Evolutionary conservation across 1,139 yeast species (phyloP).

Genomic region (Kluyveromyces sp.): DNA sequence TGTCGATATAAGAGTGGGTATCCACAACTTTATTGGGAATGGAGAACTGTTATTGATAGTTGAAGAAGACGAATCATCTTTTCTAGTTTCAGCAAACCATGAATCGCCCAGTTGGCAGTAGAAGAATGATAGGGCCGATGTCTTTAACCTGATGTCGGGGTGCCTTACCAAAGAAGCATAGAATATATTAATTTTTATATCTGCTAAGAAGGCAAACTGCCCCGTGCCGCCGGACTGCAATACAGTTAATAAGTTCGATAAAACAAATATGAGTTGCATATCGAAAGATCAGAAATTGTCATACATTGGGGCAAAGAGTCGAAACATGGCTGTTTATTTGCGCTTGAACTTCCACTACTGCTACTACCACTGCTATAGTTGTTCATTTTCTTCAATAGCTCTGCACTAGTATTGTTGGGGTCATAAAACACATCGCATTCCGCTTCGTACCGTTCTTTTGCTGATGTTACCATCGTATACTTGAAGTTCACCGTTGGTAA

Average conservation of each 20-base stretch:
- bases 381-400: background rate
- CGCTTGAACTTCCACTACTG: background rate
- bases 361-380: too few relatives aligned
- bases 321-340: background rate
- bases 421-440: constrained; percentile 1
- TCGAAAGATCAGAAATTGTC: background rate
- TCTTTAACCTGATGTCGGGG: constrained; percentile 2
- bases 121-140: constrained; percentile 6
- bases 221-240: background rate
- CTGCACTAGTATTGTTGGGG: background rate
- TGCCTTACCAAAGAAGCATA: constrained; percentile 4
- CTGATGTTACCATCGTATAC: constrained; percentile 2
- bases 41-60: background rate
- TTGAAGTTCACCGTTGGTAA: constrained; percentile 2
- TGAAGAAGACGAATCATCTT: background rate
- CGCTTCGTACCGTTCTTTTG: background rate
- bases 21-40: constrained; percentile 4
- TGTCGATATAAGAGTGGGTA: constrained; percentile 4
- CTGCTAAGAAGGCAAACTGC: background rate
- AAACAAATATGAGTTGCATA: constrained; percentile 1
- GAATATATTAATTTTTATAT: constrained; percentile 1
- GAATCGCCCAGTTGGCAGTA: constrained; percentile 3
- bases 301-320: constrained; percentile 3
- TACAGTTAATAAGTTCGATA: constrained; percentile 3
- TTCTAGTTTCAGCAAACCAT: constrained; percentile 1